Conservation (phyloP, 2,329 filamentous ascomycete species). For the Cryphonectria radicalis region DNA sequence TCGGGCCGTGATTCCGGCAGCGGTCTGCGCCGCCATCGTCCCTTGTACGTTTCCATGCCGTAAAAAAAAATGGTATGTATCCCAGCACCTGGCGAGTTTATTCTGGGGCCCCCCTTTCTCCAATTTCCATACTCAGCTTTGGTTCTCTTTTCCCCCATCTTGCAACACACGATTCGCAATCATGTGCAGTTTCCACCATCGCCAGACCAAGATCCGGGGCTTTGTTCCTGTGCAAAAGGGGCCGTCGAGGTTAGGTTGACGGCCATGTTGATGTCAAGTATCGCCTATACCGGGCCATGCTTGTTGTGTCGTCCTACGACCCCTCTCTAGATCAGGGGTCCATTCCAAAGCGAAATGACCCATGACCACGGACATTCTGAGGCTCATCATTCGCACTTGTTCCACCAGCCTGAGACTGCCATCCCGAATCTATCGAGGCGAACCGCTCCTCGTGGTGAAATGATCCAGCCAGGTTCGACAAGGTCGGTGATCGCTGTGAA, state of each 20-base stretch:
- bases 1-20: constrained; percentile 7
- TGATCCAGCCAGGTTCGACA: not conserved
- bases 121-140: not conserved
- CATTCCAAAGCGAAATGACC: not conserved
- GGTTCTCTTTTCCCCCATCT: not conserved
- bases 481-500: not conserved
- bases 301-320: too few relatives aligned
- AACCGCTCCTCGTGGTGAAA: not conserved
- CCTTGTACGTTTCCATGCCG: not conserved
- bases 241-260: not conserved
- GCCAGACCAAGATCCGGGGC: not conserved
- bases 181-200: not conserved
- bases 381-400: not conserved
- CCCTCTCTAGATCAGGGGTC: not conserved
- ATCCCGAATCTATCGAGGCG: not conserved
- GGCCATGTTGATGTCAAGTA: not conserved
- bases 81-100: not conserved
- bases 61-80: not conserved
- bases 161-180: not conserved
- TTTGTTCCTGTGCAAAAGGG: not conserved
- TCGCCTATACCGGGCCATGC: not conserved
- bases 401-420: not conserved
- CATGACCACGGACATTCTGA: not conserved
- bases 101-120: not conserved
- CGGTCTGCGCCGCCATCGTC: not conserved